Evolutionary conservation across 2,329 filamentous ascomycete species (phyloP).

Genomic region (Furcasterigmium furcatum): DNA sequence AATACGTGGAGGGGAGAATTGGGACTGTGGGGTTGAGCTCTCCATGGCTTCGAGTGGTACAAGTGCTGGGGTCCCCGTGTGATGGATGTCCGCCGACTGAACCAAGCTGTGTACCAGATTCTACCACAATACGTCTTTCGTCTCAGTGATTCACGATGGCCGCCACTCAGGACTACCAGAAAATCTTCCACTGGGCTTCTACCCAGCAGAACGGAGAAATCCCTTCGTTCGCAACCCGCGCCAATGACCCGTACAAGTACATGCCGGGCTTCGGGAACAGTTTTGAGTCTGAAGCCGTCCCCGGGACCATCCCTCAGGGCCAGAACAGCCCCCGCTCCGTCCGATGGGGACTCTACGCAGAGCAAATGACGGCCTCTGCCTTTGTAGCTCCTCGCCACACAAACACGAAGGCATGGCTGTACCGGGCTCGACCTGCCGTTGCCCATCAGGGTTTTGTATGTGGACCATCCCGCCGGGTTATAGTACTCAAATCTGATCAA

Average conservation of each 20-base stretch:
- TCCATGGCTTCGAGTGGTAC: too few relatives aligned
- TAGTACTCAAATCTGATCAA: accelerated
- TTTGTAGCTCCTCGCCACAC: conserved; percentile 57
- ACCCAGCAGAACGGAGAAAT: conserved; percentile 55
- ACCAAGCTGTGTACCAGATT: too few relatives aligned
- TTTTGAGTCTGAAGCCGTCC: conserved; percentile 41
- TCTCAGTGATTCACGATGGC: too few relatives aligned
- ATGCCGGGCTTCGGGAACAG: conserved; percentile 52
- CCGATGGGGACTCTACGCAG: conserved; percentile 69
- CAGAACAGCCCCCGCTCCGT: conserved; percentile 41
- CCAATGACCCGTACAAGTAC: conserved; percentile 45
- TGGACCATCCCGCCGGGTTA: neutral
- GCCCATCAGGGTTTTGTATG: conserved; percentile 38
- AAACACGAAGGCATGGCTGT: conserved; percentile 59
- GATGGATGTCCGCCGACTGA: too few relatives aligned
- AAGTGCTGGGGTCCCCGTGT: too few relatives aligned
- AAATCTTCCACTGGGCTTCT: conserved; percentile 55
- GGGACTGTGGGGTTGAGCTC: too few relatives aligned
- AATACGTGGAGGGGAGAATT: too few relatives aligned
- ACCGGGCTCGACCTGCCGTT: conserved; percentile 53
- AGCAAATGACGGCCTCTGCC: conserved; percentile 60
- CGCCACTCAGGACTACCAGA: conserved; percentile 36
- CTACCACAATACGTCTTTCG: too few relatives aligned
- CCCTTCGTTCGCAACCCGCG: conserved; percentile 45
- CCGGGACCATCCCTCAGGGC: conserved; percentile 39